Conservation (phyloP, 78 protist species). For the Dictyostelium purpureum region DNA sequence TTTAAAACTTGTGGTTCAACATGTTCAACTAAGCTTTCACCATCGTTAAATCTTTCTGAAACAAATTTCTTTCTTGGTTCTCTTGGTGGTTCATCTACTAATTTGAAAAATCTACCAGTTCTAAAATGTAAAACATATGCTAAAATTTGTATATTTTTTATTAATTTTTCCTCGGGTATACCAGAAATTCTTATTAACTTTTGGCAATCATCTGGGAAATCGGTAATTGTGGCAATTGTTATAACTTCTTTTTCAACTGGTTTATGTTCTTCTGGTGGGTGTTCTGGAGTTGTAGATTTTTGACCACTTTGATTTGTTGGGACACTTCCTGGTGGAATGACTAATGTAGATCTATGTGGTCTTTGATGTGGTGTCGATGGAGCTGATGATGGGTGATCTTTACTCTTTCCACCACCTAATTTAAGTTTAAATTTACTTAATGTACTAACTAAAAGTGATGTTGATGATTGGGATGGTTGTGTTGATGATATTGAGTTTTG, state of each 20-base stretch:
- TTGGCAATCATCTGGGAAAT: conserved; percentile 63
- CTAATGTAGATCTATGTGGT: not conserved
- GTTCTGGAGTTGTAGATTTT: not conserved
- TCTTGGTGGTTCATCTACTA: conserved; percentile 39
- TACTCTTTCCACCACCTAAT: not conserved
- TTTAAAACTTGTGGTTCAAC: conserved; percentile 24
- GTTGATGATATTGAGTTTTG: not conserved
- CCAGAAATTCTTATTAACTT: conserved; percentile 38
- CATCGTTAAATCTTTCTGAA: conserved; percentile 62
- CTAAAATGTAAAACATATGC: conserved; percentile 46
- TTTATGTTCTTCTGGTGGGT: conserved; percentile 6
- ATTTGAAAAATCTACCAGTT: conserved; percentile 35
- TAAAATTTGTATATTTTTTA: conserved; percentile 19
- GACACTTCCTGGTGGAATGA: not conserved
- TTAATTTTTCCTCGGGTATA: conserved; percentile 47
- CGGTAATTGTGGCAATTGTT: not conserved
- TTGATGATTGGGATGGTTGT: not conserved
- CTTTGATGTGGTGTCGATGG: not conserved
- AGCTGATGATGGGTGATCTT: not conserved
- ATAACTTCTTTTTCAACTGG: conserved; percentile 33
- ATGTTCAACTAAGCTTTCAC: conserved; percentile 36
- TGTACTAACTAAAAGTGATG: not conserved
- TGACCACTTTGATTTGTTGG: not conserved
- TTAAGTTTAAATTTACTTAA: conserved; percentile 1
- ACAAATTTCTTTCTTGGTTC: conserved; percentile 66